These are phyloP conservation scores for Tausonia pullulans DNA, from an alignment of 1,284 basidiomycete species.

Conservation along the genomic window DNA sequence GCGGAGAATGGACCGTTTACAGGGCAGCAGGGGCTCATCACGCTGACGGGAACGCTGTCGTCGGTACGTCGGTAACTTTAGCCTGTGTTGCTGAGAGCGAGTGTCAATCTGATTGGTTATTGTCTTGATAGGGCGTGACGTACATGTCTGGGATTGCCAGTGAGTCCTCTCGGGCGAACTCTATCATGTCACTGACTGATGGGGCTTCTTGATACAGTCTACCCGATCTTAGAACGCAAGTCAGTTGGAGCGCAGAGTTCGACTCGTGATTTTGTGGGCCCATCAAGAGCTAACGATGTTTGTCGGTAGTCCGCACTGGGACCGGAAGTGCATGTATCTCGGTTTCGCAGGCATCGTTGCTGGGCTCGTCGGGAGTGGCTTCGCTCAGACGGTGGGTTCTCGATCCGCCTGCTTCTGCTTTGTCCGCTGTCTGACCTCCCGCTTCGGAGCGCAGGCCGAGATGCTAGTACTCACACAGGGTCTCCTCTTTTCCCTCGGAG, in stretches of 20 bases:
- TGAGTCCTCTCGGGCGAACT: conserved; percentile 12
- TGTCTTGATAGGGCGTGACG: conserved; percentile 22
- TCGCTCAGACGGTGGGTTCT: conserved; percentile 23
- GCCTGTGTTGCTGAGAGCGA: background rate
- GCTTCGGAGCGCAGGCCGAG: conserved; percentile 26
- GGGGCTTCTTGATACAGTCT: conserved; percentile 20
- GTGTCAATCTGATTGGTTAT: conserved; percentile 20
- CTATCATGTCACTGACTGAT: too few relatives aligned
- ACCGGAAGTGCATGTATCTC: background rate
- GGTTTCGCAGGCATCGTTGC: conserved; percentile 23
- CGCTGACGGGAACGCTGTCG: conserved; percentile 29
- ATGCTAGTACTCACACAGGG: background rate
- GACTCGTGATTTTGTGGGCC: background rate
- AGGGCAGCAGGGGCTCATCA: conserved; percentile 24
- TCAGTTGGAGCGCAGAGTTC: conserved; percentile 23
- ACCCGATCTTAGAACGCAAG: conserved; percentile 23
- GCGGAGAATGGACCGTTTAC: conserved; percentile 26
- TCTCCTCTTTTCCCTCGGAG: background rate
- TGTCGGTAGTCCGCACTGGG: background rate
- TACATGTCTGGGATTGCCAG: conserved; percentile 29
- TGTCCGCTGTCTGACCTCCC: conserved; percentile 27
- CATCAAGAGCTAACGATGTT: background rate
- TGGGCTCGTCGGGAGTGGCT: conserved; percentile 21
- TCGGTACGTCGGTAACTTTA: background rate
- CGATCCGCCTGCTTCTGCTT: conserved; percentile 11